Conservation (phyloP, 2,329 filamentous ascomycete species). For the Zymoseptoria passerinii region DNA sequence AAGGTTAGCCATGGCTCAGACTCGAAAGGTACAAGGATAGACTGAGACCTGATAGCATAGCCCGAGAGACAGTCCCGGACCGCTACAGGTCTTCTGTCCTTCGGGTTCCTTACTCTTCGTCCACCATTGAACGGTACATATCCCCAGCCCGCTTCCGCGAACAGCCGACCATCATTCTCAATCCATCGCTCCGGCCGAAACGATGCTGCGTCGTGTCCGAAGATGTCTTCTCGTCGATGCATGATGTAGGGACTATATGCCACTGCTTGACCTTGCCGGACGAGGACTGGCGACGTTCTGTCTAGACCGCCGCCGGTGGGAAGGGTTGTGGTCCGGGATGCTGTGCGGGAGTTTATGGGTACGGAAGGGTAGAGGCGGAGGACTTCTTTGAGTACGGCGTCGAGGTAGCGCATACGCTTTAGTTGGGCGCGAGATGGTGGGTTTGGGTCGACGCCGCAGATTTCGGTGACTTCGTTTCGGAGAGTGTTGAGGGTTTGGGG, state of each 20-base stretch:
- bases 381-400: conserved; percentile 55
- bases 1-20: too few species aligned
- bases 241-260: conserved; percentile 40
- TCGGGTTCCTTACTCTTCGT: not conserved
- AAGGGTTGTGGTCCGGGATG: conserved; percentile 51
- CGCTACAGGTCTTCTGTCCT: too few species aligned
- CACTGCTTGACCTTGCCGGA: conserved; percentile 28
- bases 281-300: conserved; percentile 33
- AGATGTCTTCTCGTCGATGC: conserved; percentile 43
- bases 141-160: conserved; percentile 1
- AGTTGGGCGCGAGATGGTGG: conserved; percentile 30
- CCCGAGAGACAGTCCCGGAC: too few species aligned
- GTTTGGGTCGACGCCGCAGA: conserved; percentile 20
- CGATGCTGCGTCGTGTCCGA: conserved; percentile 41
- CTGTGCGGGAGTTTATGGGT: conserved; percentile 65
- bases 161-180: not conserved
- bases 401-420: conserved; percentile 20
- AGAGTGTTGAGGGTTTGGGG: conserved; percentile 11
- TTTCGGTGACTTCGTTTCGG: conserved; percentile 9
- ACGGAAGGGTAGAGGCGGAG: conserved; percentile 67
- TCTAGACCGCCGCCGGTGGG: conserved; percentile 37
- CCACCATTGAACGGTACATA: conserved; percentile 13
- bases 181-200: conserved; percentile 44
- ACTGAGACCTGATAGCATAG: too few species aligned
- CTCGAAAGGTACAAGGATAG: too few species aligned